Evolutionary conservation across 2,329 filamentous ascomycete species (phyloP).

Genomic region (Trichoderma guizhouense): DNA sequence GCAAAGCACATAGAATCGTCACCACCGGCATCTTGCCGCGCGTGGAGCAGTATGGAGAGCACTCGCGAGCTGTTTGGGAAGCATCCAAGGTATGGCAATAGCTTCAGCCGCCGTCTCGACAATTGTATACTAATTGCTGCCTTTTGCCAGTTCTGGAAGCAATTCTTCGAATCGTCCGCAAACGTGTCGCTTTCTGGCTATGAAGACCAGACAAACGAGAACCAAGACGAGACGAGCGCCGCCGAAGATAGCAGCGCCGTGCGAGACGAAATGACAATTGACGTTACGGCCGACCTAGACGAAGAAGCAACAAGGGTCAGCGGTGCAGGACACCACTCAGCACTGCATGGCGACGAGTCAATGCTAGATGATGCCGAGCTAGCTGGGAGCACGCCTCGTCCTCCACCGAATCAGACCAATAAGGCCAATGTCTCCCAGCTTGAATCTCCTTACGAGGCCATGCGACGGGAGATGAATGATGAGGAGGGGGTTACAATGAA

Average conservation of each 20-base stretch:
- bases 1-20: slow-evolving; percentile 91
- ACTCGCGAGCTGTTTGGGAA: slow-evolving; percentile 93
- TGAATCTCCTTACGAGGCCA: slow-evolving; percentile 71
- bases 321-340: slow-evolving; percentile 31
- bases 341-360: slow-evolving; percentile 55
- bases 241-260: slow-evolving; percentile 53
- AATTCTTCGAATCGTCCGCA: slow-evolving; percentile 98
- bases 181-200: slow-evolving; percentile 96
- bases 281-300: slow-evolving; percentile 43
- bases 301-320: slow-evolving; percentile 39
- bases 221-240: slow-evolving; percentile 52
- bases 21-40: slow-evolving; percentile 89
- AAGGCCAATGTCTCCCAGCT: slow-evolving; percentile 60
- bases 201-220: slow-evolving; percentile 68
- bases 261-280: slow-evolving; percentile 52
- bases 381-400: slow-evolving; percentile 65
- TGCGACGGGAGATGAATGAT: slow-evolving; percentile 63
- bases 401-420: slow-evolving; percentile 48
- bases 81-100: slow-evolving; percentile 70
- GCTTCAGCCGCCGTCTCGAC: too few relatives aligned
- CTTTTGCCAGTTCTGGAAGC: slow-evolving; percentile 84
- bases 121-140: not conserved
- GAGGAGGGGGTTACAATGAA: slow-evolving; percentile 38
- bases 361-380: slow-evolving; percentile 63
- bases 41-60: slow-evolving; percentile 91